phyloP scores from a whole-genome alignment of 164 flowering plant species.

The Santalum album region DNA sequence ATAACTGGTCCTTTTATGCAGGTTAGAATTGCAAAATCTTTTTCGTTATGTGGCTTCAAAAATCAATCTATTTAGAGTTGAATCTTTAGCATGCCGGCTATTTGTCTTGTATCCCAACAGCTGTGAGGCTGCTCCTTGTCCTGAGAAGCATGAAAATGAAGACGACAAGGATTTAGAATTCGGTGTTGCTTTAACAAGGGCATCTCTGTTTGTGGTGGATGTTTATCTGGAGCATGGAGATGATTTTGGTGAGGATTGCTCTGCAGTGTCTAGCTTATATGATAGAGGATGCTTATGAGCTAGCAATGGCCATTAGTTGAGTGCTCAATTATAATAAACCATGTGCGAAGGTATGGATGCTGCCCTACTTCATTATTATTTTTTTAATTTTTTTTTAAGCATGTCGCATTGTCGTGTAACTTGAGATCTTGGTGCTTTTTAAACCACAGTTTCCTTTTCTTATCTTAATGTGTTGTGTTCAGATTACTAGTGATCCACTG shows the following conservation, averaged over 20 bases:
- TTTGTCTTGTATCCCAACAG: slow-evolving; percentile 45
- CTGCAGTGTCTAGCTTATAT: slow-evolving; percentile 20
- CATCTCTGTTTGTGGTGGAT: slow-evolving; percentile 72
- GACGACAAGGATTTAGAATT: slow-evolving; percentile 45
- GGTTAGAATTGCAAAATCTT: slow-evolving; percentile 58
- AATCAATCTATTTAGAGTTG: slow-evolving; percentile 40
- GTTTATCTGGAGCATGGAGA: slow-evolving; percentile 45
- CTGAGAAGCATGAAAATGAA: slow-evolving; percentile 21
- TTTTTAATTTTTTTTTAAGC: too few species aligned
- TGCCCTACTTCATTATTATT: too few species aligned
- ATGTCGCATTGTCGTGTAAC: neutral
- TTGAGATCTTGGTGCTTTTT: neutral
- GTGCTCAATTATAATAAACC: slow-evolving; percentile 87
- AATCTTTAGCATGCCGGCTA: slow-evolving; percentile 42
- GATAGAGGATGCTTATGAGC: slow-evolving; percentile 53
- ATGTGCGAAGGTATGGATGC: slow-evolving; percentile 73
- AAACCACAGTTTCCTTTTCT: neutral
- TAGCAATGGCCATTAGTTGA: slow-evolving; percentile 90
- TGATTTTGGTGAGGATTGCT: slow-evolving; percentile 27
- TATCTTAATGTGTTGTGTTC: slow-evolving; percentile 15
- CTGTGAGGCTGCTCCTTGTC: slow-evolving; percentile 10
- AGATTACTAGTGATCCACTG: slow-evolving; percentile 91
- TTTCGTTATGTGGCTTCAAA: slow-evolving; percentile 52
- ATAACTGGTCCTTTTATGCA: slow-evolving; percentile 15
- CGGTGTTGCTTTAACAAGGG: slow-evolving; percentile 66